Base-by-base conservation (phyloP, 768 basidiomycete species). In the Mycena epipterygia region DNA sequence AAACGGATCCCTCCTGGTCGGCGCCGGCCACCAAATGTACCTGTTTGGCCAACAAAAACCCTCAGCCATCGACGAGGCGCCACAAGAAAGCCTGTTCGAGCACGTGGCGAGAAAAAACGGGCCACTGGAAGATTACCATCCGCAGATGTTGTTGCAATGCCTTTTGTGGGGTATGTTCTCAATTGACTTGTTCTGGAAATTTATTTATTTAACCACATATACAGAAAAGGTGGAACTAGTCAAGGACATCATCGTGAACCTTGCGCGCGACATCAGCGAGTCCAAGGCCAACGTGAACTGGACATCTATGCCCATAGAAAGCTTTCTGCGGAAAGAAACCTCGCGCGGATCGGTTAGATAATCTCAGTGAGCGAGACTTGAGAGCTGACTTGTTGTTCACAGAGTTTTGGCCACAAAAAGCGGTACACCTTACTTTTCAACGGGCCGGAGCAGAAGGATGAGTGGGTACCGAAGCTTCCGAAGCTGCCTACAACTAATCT, bases 111-210 rank as follows among this genome's bases (percentile, higher is more conserved):
- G 90, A 65, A 86, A 89, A 56, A 96, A 97, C 77, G 95, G 95
- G 0, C 96, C 97, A 5, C 81, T 98, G 39, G 89, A 90, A 21
- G 95, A 98, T 79, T 96, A 95, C 79, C 95, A 98, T 81, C 97
- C 97, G 5, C 95, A 97, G 76, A 92, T 97, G 87, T 79, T 99
- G 21, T 81, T 96, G 16, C 97, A 98, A 76, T 97, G 95, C 77
- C 84, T 98, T 63, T 82, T 98, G 11, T 97, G 96, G 96, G 93
- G 97, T 97, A 74, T 65, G 89, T n/a, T n/a, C n/a, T n/a, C n/a
- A n/a, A n/a, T n/a, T 78, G 55, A 25, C 17, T 16, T 53, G 12
- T 12, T 32, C 1, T 23, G 13, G 14, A 14, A 14, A n/a, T 8
- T 49, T n/a, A n/a, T n/a, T n/a, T 21, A 42, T 52, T 35, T 39